Conservation (phyloP, 2,329 filamentous ascomycete genomes). For the Hymenoscyphus fructigenus region DNA sequence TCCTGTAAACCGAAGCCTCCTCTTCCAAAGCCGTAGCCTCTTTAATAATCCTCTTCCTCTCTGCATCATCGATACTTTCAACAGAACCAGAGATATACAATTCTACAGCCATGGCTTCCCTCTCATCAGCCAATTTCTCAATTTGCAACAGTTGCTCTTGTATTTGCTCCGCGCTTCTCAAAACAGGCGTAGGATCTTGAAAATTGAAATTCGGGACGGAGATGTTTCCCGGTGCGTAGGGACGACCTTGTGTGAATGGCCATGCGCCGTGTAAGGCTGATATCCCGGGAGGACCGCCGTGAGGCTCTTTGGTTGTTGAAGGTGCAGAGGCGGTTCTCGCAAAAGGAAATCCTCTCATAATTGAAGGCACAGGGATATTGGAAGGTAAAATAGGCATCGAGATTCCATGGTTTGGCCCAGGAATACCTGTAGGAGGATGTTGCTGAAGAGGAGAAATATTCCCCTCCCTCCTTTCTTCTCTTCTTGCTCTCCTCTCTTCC, state of each 20-base stretch:
- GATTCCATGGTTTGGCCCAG: not conserved
- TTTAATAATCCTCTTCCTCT: constrained; percentile 19
- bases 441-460: not conserved
- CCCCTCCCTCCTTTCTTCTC: constrained; percentile 27
- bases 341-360: constrained; percentile 18
- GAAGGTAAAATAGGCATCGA: constrained; percentile 12
- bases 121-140: constrained; percentile 19
- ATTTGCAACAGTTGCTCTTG: constrained; percentile 25
- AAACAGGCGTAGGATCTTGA: constrained; percentile 10
- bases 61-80: constrained; percentile 17
- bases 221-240: constrained; percentile 16
- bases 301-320: not conserved
- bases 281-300: constrained; percentile 10
- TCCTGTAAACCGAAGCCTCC: constrained; percentile 25
- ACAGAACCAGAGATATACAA: constrained; percentile 15
- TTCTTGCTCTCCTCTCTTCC: constrained; percentile 36
- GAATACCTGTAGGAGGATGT: not conserved
- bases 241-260: constrained; percentile 21
- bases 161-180: constrained; percentile 22
- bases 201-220: constrained; percentile 7
- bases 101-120: constrained; percentile 23
- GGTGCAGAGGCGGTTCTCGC: constrained; percentile 18
- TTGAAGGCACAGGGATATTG: constrained; percentile 7
- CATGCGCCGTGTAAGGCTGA: constrained; percentile 24
- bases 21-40: constrained; percentile 27